Evolutionary conservation across 2,329 filamentous ascomycete genomes (phyloP).

Genomic region (Bipolaris oryzae): DNA sequence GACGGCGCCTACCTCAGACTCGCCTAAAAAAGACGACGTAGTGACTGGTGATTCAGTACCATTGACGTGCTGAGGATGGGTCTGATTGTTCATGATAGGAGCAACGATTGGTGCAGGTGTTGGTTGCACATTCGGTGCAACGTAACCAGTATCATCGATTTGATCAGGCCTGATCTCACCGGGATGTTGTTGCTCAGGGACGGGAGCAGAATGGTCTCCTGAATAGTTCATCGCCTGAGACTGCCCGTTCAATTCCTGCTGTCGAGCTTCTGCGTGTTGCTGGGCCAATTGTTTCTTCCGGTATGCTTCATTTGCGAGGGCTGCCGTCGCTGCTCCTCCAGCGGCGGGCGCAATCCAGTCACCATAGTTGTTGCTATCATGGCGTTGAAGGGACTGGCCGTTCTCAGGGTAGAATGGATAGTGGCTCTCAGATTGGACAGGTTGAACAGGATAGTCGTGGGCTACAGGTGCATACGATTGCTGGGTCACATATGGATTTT

Average conservation of each 20-base stretch:
- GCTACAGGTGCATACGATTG: conserved; percentile 14
- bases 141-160: conserved; percentile 20
- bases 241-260: conserved; percentile 25
- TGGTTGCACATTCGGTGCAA: conserved; percentile 11
- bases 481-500: conserved; percentile 25
- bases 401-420: conserved; percentile 6
- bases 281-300: conserved; percentile 37
- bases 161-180: conserved; percentile 20
- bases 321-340: conserved; percentile 51
- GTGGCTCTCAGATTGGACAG: conserved; percentile 4
- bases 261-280: conserved; percentile 32
- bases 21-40: conserved; percentile 41
- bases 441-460: conserved; percentile 6
- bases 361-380: conserved; percentile 55
- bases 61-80: conserved; percentile 17
- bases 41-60: conserved; percentile 23
- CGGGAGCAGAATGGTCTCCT: conserved; percentile 10
- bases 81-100: conserved; percentile 10
- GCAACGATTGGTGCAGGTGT: conserved; percentile 21
- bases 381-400: conserved; percentile 26
- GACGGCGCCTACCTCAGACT: conserved; percentile 35
- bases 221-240: conserved; percentile 2
- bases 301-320: conserved; percentile 46
- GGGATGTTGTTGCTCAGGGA: conserved; percentile 19
- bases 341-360: conserved; percentile 62